Evolutionary conservation across 495 filamentous ascomycete species (phyloP).

Genomic region (Neurospora sp.): DNA sequence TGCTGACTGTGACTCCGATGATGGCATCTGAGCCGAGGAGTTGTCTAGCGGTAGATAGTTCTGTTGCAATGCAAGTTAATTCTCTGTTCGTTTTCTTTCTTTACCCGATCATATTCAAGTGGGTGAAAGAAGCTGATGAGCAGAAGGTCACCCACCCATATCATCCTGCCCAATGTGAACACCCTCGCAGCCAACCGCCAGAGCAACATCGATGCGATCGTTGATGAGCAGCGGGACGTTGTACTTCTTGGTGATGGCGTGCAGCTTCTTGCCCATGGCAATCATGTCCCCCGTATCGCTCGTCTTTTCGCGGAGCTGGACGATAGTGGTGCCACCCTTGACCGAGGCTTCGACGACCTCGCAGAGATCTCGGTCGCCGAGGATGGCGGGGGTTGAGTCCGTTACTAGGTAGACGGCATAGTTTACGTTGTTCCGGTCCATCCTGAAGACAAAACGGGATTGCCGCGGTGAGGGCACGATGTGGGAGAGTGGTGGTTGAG

Average conservation of each 20-base stretch:
- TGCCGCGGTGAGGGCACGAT: not conserved
- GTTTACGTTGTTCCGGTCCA: slow-evolving; percentile 26
- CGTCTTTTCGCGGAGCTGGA: slow-evolving; percentile 86
- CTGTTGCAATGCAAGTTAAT: slow-evolving; percentile 20
- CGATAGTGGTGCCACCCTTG: slow-evolving; percentile 73
- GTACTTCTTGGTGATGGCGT: slow-evolving; percentile 54
- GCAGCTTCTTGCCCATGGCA: slow-evolving; percentile 57
- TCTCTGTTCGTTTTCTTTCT: not conserved
- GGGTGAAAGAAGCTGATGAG: not conserved
- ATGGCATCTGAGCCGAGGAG: slow-evolving; percentile 61
- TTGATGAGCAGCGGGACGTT: slow-evolving; percentile 84
- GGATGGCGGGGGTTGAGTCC: slow-evolving; percentile 73
- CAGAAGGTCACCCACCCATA: slow-evolving; percentile 47
- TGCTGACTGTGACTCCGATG: slow-evolving; percentile 61
- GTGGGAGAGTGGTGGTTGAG: not conserved
- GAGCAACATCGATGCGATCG: slow-evolving; percentile 86
- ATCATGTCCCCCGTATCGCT: slow-evolving; percentile 67
- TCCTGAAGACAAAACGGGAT: slow-evolving; percentile 4
- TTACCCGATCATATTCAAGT: not conserved
- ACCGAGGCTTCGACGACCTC: slow-evolving; percentile 68
- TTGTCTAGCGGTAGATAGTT: slow-evolving; percentile 53
- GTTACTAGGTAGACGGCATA: slow-evolving; percentile 82
- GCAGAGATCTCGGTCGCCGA: slow-evolving; percentile 59
- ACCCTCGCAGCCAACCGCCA: slow-evolving; percentile 78
- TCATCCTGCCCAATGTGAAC: slow-evolving; percentile 95